Percentiles rank a stretch among this genome's conserved stretches.
These are phyloP conservation scores for Boletus barrowsii DNA, from an alignment of 768 basidiomycete genomes.

Conservation along the genomic window DNA sequence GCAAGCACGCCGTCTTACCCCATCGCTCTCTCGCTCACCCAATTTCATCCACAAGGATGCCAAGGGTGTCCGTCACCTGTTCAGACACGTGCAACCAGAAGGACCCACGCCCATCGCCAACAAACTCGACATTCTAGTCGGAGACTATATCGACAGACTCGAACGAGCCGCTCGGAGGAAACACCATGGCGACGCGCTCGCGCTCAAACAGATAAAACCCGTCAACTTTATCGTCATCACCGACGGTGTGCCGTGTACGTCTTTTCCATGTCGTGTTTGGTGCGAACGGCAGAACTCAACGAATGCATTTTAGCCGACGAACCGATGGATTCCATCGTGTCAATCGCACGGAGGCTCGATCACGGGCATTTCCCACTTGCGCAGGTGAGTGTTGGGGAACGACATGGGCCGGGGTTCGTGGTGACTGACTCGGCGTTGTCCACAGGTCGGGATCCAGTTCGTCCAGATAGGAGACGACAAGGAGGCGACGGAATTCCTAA, in stretches of 20 bases:
- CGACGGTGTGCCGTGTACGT: constrained; percentile 59
- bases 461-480: constrained; percentile 60
- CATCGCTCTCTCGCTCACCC: too few relatives aligned
- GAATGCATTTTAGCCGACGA: constrained; percentile 42
- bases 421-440: constrained; percentile 5
- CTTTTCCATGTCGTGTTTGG: neutral
- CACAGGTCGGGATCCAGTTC: constrained; percentile 65
- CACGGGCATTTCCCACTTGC: constrained; percentile 46
- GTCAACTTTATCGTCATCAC: constrained; percentile 61
- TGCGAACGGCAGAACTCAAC: neutral
- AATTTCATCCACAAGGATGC: constrained; percentile 31
- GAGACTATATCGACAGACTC: constrained; percentile 35
- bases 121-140: constrained; percentile 38
- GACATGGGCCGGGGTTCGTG: too few relatives aligned
- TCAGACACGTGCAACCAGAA: constrained; percentile 40
- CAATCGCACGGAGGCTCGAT: constrained; percentile 50
- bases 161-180: constrained; percentile 30
- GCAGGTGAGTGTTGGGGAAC: constrained; percentile 40
- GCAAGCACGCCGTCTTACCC: constrained; percentile 18
- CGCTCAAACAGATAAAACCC: constrained; percentile 44
- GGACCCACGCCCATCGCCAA: constrained; percentile 47
- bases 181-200: constrained; percentile 18
- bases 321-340: constrained; percentile 46
- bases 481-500: constrained; percentile 42
- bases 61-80: constrained; percentile 38